These are phyloP conservation scores for Aspergillus fischeri DNA, from an alignment of 2,329 filamentous ascomycete species.

Conservation along the genomic window DNA sequence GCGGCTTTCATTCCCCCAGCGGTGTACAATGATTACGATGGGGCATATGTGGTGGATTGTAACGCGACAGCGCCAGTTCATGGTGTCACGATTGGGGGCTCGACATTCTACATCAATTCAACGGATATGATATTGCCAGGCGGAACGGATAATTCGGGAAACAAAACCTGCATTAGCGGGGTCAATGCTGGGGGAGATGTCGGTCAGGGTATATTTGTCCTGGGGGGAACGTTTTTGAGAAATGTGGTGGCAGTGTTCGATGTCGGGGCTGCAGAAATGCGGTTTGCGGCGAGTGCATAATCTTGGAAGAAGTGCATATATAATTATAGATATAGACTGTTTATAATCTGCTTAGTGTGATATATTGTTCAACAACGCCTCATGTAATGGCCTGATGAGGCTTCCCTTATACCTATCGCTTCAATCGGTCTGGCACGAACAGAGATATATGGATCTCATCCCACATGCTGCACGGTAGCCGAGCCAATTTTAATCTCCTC, in stretches of 20 bases:
- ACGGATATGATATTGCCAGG: slow-evolving; percentile 25
- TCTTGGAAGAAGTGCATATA: background rate
- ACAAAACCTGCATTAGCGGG: slow-evolving; percentile 13
- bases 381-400: background rate
- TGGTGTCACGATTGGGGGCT: slow-evolving; percentile 38
- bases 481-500: background rate
- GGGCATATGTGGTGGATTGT: slow-evolving; percentile 41
- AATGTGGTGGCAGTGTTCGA: slow-evolving; percentile 50
- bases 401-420: too few species aligned
- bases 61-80: slow-evolving; percentile 38
- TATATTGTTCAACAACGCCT: background rate
- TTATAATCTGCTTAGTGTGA: background rate
- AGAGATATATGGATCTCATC: background rate
- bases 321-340: background rate
- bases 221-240: slow-evolving; percentile 46
- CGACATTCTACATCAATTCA: slow-evolving; percentile 26
- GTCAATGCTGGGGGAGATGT: slow-evolving; percentile 12
- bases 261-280: slow-evolving; percentile 44
- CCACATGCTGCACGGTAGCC: background rate
- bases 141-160: slow-evolving; percentile 13
- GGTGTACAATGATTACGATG: slow-evolving; percentile 24
- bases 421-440: too few species aligned
- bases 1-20: slow-evolving; percentile 40
- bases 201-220: slow-evolving; percentile 15
- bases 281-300: slow-evolving; percentile 15